phyloP scores from a whole-genome alignment of 2,329 filamentous ascomycete genomes.

The Claviceps pusilla region DNA sequence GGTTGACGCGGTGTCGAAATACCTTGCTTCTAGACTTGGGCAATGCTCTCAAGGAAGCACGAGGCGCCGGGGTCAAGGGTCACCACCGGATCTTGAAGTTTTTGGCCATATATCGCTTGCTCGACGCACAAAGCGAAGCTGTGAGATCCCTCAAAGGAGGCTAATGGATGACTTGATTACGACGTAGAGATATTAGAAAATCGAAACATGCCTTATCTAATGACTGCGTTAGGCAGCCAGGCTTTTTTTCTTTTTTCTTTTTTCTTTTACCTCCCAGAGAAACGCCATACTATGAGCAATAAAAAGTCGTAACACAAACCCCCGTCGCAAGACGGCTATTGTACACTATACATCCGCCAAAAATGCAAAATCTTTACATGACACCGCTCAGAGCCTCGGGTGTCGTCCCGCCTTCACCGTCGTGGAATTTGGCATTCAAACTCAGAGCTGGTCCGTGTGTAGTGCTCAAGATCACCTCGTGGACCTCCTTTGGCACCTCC shows the following conservation, averaged over 20 bases:
- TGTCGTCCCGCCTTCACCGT: constrained; percentile 41
- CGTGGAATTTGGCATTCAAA: constrained; percentile 63
- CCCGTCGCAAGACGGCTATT: constrained; percentile 20
- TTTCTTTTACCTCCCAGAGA: neutral
- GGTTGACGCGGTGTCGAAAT: constrained; percentile 37
- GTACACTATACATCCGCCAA: constrained; percentile 20
- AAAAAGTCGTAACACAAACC: constrained; percentile 3
- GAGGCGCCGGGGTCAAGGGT: constrained; percentile 26
- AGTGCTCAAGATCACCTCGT: constrained; percentile 65
- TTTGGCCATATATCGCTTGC: constrained; percentile 35
- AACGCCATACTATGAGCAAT: neutral
- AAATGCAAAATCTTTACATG: constrained; percentile 27
- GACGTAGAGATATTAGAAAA: neutral
- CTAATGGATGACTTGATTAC: constrained; percentile 10
- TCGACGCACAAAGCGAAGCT: constrained; percentile 38
- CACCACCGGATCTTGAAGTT: constrained; percentile 34
- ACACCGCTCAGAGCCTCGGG: constrained; percentile 36
- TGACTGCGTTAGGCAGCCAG: constrained; percentile 13
- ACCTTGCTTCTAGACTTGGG: constrained; percentile 41
- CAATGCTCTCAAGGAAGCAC: constrained; percentile 31
- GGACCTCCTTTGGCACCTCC: constrained; percentile 27
- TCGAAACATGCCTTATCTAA: constrained; percentile 9
- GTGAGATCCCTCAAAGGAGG: constrained; percentile 31
- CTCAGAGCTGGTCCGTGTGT: constrained; percentile 78
- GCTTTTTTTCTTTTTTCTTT: neutral